These are phyloP conservation scores for Vaccinium vitisidaea DNA, from an alignment of 148 eudicot species.

Conservation along the genomic window DNA sequence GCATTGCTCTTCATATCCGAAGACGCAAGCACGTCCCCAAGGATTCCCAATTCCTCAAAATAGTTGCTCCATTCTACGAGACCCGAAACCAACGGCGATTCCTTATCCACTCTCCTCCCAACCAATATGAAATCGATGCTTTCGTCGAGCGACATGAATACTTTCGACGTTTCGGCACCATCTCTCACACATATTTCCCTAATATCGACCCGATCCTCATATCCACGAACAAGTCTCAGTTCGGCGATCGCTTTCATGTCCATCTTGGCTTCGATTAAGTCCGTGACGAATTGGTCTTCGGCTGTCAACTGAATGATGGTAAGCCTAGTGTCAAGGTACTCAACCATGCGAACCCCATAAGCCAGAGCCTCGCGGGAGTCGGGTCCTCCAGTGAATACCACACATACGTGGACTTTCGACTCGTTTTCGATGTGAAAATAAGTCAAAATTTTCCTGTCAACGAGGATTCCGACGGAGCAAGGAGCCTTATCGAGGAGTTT, in stretches of 20 bases:
- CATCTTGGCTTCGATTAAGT: neutral
- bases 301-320: neutral
- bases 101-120: neutral
- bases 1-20: conserved; percentile 22
- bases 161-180: neutral
- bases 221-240: neutral
- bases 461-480: conserved; percentile 5
- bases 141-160: neutral
- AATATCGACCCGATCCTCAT: neutral
- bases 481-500: neutral
- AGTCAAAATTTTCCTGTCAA: neutral
- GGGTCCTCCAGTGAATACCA: neutral
- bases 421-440: neutral
- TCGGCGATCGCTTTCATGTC: neutral
- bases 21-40: conserved; percentile 18
- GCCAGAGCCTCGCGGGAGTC: conserved; percentile 13
- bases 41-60: conserved; percentile 8
- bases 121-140: neutral
- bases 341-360: neutral
- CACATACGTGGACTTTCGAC: neutral
- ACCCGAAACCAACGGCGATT: neutral
- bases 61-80: neutral
- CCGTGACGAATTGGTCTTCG: neutral
- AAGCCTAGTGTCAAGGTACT: neutral
- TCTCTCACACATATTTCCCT: neutral